Evolutionary conservation across 2,329 filamentous ascomycete genomes (phyloP), one percentile per base, ranked within the genome.

Genomic region (Penicillium brasilianum): DNA sequence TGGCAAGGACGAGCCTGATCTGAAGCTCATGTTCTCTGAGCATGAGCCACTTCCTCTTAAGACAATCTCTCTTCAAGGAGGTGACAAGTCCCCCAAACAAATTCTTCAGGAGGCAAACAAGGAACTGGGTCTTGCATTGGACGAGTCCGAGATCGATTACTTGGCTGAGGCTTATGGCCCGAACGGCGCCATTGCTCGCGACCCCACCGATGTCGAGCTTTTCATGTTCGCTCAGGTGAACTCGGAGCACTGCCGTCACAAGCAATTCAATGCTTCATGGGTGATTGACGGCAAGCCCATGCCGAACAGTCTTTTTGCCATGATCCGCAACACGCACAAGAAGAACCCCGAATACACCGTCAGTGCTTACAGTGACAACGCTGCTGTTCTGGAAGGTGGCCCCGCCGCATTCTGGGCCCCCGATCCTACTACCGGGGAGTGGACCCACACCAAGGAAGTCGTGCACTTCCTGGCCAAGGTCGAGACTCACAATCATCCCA

Each of bases 151-250:
- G 76, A 96, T 98, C 76, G 89, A 96, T 61, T 98, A 99, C 73
- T 84, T 99, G 41, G 91, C 97, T n/a, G 88, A 93, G 68, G 89
- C 89, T 44, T 95, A 92, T 77, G 87, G 87, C 6, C 82, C 87
- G 39, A 85, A 88, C 32, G 84, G 84, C 3, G 77, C 82, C 54
- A 81, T 87, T 53, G 84, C 84, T 13, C 76, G 84, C 63, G 81
- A 89, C 52, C 92, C 92, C 0, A 89, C 93, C 62, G 95, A 98
- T 75, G 91, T 98, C 48, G 95, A 99, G 80, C 84, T 98, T 22
- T 98, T 98, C 84, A 98, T 98, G 95, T 99, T 98, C 77, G 94
- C 94, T 16, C 95, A 99, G 80, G 94, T 99, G 76, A 98, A 98
- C 82, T 98, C 94, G 3, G 95, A 99, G 83, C 94, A 98, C 78